These are phyloP conservation scores for Volvariella volvacea DNA, from an alignment of 1,284 basidiomycete genomes.

Conservation along the genomic window DNA sequence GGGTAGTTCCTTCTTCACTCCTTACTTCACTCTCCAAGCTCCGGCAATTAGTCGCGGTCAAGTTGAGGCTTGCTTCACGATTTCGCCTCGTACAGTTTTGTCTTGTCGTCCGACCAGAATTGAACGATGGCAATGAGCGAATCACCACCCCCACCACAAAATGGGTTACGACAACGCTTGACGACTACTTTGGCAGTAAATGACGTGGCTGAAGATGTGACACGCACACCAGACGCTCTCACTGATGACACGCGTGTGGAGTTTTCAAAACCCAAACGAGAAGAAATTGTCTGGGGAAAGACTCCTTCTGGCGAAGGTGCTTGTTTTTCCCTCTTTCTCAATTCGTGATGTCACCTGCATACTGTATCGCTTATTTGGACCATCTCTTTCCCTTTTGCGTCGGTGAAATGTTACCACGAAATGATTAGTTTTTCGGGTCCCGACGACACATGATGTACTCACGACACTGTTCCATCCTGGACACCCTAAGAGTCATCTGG, in stretches of 20 bases:
- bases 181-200: slow-evolving; percentile 9
- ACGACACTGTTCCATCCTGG: slow-evolving; percentile 87
- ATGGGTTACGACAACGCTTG: slow-evolving; percentile 25
- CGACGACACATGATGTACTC: slow-evolving; percentile 92
- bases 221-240: slow-evolving; percentile 4
- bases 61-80: too few species aligned
- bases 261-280: slow-evolving; percentile 14
- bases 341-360: slow-evolving; percentile 2
- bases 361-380: slow-evolving; percentile 3
- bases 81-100: too few species aligned
- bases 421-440: slow-evolving; percentile 81
- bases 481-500: slow-evolving; percentile 88
- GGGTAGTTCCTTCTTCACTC: too few species aligned
- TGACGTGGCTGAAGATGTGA: slow-evolving; percentile 9
- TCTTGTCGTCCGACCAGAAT: too few species aligned
- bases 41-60: too few species aligned
- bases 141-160: too few species aligned
- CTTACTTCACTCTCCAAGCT: too few species aligned
- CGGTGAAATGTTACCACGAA: not conserved
- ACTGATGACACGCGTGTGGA: not conserved
- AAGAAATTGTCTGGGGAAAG: slow-evolving; percentile 82
- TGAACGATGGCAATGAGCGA: too few species aligned
- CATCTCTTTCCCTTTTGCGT: slow-evolving; percentile 3
- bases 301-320: slow-evolving; percentile 77
- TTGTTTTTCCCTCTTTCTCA: slow-evolving; percentile 15